Base-by-base conservation (phyloP, 2,329 filamentous ascomycete species). In the Fusarium cicatricum region DNA sequence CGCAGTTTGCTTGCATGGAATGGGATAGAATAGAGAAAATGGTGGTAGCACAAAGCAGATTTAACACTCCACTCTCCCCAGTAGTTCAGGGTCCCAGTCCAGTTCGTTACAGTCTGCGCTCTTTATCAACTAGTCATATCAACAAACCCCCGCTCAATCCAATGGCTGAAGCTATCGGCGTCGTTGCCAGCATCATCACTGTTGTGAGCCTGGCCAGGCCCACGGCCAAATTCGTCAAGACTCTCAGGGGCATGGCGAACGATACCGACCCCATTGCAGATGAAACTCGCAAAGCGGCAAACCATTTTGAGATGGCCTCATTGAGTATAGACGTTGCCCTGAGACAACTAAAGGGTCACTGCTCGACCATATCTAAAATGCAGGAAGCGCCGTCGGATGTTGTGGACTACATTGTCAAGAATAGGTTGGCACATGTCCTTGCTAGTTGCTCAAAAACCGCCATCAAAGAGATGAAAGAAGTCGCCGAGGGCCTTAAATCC, bases 81-180 rank as follows among this genome's bases (percentile, higher is more conserved):
- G 7, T 7, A 7, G 7, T 21, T 21, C 21, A 4, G 21, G 21
- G 4, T 21, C 21, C 21, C 7, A 21, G 21, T 21, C 7, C 7
- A 21, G 4, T 21, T 21, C 21, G 21, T 21, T 4, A 21, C n/a
- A 21, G 7, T 7, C 21, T 21, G 21, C 7, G 7, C 21, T 21
- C 21, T 21, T 7, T 21, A 21, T 21, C 21, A 21, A 21, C 21
- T 7, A 21, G 7, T 7, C 21, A 21, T 7, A 7, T 21, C 21
- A 21, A 21, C 21, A 21, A 21, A 4, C 21, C 21, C 21, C 21
- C 21, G 21, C 21, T 7, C 21, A 7, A 21, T 21, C 7, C 21
- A 21, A 55, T 57, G 54, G 50, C 43, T 23, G 54, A 55, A 31
- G 29, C n/a, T 4, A 0, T 37, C 2, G 43, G 54, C 7, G n/a